phyloP scores from a whole-genome alignment of 768 basidiomycete genomes.

The Xanthoconium stramineum region DNA sequence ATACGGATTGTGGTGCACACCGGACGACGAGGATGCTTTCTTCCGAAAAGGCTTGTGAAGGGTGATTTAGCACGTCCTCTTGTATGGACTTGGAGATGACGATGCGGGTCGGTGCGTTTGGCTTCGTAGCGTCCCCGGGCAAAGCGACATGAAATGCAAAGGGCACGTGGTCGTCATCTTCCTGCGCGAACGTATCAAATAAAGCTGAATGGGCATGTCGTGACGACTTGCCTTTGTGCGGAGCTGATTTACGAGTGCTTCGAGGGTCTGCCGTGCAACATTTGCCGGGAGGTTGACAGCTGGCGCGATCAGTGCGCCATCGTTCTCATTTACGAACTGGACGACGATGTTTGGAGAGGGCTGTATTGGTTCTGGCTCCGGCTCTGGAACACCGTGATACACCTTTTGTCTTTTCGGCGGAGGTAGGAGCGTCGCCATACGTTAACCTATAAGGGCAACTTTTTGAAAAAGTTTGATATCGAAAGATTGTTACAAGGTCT shows the following conservation, averaged over 20 bases:
- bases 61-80: conserved; percentile 71
- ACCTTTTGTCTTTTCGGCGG: conserved; percentile 87
- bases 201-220: conserved; percentile 12
- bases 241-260: conserved; percentile 86
- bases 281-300: conserved; percentile 88
- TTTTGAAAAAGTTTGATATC: neutral
- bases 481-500: neutral
- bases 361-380: conserved; percentile 46
- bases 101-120: conserved; percentile 64
- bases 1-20: conserved; percentile 95
- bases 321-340: conserved; percentile 89
- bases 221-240: conserved; percentile 57
- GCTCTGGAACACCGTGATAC: conserved; percentile 70
- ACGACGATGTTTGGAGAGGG: conserved; percentile 74
- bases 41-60: conserved; percentile 67
- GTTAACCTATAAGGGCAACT: neutral
- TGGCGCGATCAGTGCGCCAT: conserved; percentile 78
- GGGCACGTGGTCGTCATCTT: conserved; percentile 84
- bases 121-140: conserved; percentile 52
- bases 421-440: conserved; percentile 82
- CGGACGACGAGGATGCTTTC: conserved; percentile 88
- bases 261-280: conserved; percentile 77
- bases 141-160: conserved; percentile 86
- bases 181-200: conserved; percentile 11
- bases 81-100: conserved; percentile 84